Conservation (phyloP, 1,284 basidiomycete genomes). For the Stygiomarasmius scandens region DNA sequence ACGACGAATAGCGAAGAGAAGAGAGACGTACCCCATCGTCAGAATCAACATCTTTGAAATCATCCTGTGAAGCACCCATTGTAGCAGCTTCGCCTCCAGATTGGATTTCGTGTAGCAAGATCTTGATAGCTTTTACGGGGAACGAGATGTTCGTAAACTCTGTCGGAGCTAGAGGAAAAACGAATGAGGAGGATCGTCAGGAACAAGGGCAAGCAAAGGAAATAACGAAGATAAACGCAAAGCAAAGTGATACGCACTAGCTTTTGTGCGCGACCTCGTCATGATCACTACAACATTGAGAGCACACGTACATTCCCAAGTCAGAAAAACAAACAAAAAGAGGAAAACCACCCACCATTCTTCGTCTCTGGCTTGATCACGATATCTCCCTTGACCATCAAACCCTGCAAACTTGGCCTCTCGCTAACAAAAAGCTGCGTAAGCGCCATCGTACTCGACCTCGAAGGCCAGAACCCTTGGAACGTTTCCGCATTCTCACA, state of each 20-base stretch:
- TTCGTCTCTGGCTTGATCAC: conserved; percentile 80
- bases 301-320: background rate
- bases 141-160: conserved; percentile 87
- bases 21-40: conserved; percentile 68
- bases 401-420: conserved; percentile 62
- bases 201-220: conserved; percentile 9
- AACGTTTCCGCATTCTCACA: conserved; percentile 93
- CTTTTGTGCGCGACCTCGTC: conserved; percentile 89
- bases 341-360: conserved; percentile 59
- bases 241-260: conserved; percentile 55
- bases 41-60: conserved; percentile 58
- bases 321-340: background rate
- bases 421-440: conserved; percentile 75
- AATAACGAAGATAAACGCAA: conserved; percentile 13
- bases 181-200: conserved; percentile 18
- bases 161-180: conserved; percentile 63
- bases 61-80: conserved; percentile 52
- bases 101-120: conserved; percentile 84
- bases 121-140: conserved; percentile 89
- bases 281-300: conserved; percentile 74
- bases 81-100: conserved; percentile 70
- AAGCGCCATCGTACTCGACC: conserved; percentile 84
- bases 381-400: conserved; percentile 91
- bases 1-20: conserved; percentile 4
- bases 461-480: conserved; percentile 91